These are phyloP conservation scores for Trifolium fragiferum DNA, from an alignment of 306 rosid genomes.

Conservation along the genomic window DNA sequence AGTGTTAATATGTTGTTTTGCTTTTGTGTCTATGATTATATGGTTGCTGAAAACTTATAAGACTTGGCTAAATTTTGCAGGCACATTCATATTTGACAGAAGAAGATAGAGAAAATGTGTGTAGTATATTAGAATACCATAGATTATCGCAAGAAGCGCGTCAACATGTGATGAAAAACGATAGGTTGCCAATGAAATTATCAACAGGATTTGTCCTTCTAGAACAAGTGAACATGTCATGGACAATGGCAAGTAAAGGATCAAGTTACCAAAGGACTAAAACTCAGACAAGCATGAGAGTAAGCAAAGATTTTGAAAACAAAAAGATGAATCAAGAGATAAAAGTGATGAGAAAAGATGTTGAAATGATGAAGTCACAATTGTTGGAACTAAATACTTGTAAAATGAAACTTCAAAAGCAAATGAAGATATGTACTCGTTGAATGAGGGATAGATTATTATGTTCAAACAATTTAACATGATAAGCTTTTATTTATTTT, in stretches of 20 bases:
- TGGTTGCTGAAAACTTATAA: slow-evolving; percentile 9
- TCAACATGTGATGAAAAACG: slow-evolving; percentile 68
- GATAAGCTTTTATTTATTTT: neutral
- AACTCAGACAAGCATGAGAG: slow-evolving; percentile 48
- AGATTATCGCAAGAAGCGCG: slow-evolving; percentile 75
- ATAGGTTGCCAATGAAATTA: slow-evolving; percentile 63
- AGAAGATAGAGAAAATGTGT: slow-evolving; percentile 59
- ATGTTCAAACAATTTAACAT: slow-evolving; percentile 7
- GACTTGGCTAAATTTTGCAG: slow-evolving; percentile 48
- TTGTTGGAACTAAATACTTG: slow-evolving; percentile 66
- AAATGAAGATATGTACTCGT: slow-evolving; percentile 46
- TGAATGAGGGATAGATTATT: slow-evolving; percentile 37
- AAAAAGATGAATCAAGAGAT: slow-evolving; percentile 56
- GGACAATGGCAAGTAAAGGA: slow-evolving; percentile 47
- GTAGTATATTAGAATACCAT: slow-evolving; percentile 65
- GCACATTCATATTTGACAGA: slow-evolving; percentile 65
- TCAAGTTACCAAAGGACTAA: slow-evolving; percentile 47
- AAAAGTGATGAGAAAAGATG: slow-evolving; percentile 61
- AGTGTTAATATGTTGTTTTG: neutral
- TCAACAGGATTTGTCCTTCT: slow-evolving; percentile 53
- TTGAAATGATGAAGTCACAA: slow-evolving; percentile 67
- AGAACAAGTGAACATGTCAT: slow-evolving; percentile 63
- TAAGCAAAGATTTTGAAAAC: slow-evolving; percentile 46
- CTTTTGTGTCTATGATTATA: neutral
- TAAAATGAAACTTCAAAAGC: slow-evolving; percentile 66